A percentile compares a stretch with the other conserved stretches of the same genome.
phyloP scores from a whole-genome alignment of 73 alveolate genomes.

The Paramecium caudatum region DNA sequence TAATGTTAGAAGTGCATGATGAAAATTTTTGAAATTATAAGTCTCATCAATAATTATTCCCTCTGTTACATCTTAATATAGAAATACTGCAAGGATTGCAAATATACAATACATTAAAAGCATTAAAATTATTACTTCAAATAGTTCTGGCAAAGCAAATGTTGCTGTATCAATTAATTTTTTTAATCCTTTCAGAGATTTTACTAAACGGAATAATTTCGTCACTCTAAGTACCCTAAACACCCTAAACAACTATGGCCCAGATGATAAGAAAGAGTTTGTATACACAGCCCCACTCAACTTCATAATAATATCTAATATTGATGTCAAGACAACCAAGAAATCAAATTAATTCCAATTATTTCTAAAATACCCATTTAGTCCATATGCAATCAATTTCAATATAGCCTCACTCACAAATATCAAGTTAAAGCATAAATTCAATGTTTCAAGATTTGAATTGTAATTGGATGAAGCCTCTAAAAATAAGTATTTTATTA shows the following conservation, averaged over 20 bases:
- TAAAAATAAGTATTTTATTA: not conserved
- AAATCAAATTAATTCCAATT: conserved; percentile 89
- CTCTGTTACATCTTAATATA: conserved; percentile 79
- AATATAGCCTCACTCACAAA: conserved; percentile 82
- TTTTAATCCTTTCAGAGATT: conserved; percentile 80
- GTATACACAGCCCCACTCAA: conserved; percentile 78
- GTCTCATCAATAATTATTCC: conserved; percentile 81
- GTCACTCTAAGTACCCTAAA: conserved; percentile 83
- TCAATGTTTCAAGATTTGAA: conserved; percentile 70
- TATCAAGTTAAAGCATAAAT: conserved; percentile 76
- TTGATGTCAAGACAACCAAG: conserved; percentile 86
- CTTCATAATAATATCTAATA: conserved; percentile 77
- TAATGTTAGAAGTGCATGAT: conserved; percentile 80
- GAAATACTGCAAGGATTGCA: conserved; percentile 94
- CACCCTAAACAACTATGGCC: conserved; percentile 82
- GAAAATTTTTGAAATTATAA: conserved; percentile 86
- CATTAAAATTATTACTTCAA: conserved; percentile 91
- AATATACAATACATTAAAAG: conserved; percentile 90
- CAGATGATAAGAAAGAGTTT: conserved; percentile 73
- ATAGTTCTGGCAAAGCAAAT: conserved; percentile 93
- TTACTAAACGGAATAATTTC: conserved; percentile 81
- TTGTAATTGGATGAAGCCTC: conserved; percentile 74
- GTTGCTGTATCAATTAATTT: conserved; percentile 82
- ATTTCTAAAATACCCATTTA: conserved; percentile 81
- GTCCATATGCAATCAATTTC: conserved; percentile 84